Evolutionary conservation across 2,329 filamentous ascomycete genomes (phyloP), one percentile per base, ranked within the genome.

Genomic region (Venturia oleaginea): DNA sequence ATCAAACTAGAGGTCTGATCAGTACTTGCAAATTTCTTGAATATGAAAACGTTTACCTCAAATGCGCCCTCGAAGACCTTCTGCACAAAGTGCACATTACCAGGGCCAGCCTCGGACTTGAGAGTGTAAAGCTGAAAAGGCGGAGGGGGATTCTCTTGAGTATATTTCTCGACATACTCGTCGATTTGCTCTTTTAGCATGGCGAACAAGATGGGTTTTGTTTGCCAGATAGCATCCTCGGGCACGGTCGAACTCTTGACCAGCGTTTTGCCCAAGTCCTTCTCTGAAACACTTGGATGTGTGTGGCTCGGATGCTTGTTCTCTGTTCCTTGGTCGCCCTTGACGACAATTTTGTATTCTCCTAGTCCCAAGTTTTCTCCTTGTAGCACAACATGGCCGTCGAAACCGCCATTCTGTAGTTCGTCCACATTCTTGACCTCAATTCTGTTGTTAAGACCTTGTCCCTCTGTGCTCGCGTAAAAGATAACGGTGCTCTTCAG

Each of bases 21-120:
- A n/a, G 67, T 64, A 40, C 11, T 24, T n/a, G 40, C 27, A 27
- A 6, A 10, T 10, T 3, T 5, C 17, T 38, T 6, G 15, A 40
- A 54, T 15, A 10, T n/a, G 11, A 57, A 34, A 5, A 27, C 13
- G 46, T 10, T 7, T 22, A 57, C 51, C 51, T 65, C 90, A 71
- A 97, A 97, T 5, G 85, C 75, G 2, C 92, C 93, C 69, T 92
- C 84, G 69, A 95, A 97, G 2, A 91, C 84, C 76, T 96, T 95
- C 75, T 97, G 91, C 40, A 97, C 82, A 57, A 96, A 79, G 67
- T 97, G 92, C 30, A 90, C 78, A 71, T 97, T 97, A 24, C 91
- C 93, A 22, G 76, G 70, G 3, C 83, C 85, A 8, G 89, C 86
- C 27, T 77, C 76, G 72, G 94, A 87, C 54, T 79, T 76, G 59